phyloP scores from a whole-genome alignment of 495 filamentous ascomycete species.

The Pseudevernia furfuracea region DNA sequence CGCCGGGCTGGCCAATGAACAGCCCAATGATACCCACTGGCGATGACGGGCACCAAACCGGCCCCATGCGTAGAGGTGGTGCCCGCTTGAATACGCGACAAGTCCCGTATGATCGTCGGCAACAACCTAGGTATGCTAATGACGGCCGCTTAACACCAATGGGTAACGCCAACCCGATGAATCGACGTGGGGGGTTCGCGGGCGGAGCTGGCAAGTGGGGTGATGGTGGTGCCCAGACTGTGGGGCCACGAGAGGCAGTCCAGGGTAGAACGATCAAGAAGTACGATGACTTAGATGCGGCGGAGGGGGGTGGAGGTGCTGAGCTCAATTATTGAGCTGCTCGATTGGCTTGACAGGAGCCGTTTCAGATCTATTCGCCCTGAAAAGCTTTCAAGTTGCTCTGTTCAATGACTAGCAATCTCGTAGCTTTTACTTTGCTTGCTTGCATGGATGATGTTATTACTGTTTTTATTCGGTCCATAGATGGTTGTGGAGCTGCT shows the following conservation, averaged over 20 bases:
- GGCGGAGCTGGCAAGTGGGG: slow-evolving; percentile 51
- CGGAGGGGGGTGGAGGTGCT: slow-evolving; percentile 44
- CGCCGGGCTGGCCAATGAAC: slow-evolving; percentile 40
- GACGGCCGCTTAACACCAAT: slow-evolving; percentile 35
- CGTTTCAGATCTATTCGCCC: background rate
- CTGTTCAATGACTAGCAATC: background rate
- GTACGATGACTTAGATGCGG: slow-evolving; percentile 93
- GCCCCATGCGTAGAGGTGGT: slow-evolving; percentile 53
- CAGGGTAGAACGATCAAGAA: slow-evolving; percentile 86
- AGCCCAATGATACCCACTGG: slow-evolving; percentile 32
- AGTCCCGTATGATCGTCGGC: slow-evolving; percentile 55
- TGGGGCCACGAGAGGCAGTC: slow-evolving; percentile 77
- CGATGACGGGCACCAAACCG: slow-evolving; percentile 45
- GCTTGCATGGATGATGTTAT: background rate
- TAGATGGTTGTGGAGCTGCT: slow-evolving; percentile 2
- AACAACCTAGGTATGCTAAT: slow-evolving; percentile 28
- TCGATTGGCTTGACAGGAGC: background rate
- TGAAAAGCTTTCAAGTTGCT: background rate
- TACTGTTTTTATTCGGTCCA: background rate
- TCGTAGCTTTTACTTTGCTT: background rate
- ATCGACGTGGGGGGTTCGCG: slow-evolving; percentile 35
- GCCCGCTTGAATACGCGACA: slow-evolving; percentile 39
- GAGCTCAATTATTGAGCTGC: slow-evolving; percentile 54
- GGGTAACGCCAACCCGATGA: slow-evolving; percentile 24
- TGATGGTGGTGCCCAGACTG: slow-evolving; percentile 59